A percentile compares a stretch with the other conserved stretches of the same genome.
Conservation (phyloP, 1,139 yeast species). For the Yamadazyma dushanensis region DNA sequence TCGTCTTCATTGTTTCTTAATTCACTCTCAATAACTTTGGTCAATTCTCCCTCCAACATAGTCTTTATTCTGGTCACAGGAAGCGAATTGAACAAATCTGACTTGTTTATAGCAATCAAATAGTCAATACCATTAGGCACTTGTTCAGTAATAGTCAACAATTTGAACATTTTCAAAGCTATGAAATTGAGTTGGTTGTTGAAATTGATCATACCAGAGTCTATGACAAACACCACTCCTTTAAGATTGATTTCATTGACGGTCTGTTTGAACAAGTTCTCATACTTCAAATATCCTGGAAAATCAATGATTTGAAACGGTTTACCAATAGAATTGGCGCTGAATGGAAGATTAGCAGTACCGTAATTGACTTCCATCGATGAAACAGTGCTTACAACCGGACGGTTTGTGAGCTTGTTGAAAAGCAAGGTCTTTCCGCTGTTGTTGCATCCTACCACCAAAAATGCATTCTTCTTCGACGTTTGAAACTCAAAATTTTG, state of each 20-base stretch:
- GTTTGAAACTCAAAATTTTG: constrained; percentile 24
- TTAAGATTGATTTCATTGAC: constrained; percentile 45
- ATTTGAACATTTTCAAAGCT: constrained; percentile 55
- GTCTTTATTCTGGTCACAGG: constrained; percentile 61
- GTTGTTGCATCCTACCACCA: constrained; percentile 70
- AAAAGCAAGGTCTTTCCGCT: constrained; percentile 79
- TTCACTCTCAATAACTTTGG: constrained; percentile 51
- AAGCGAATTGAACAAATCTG: constrained; percentile 79
- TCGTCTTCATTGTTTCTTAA: constrained; percentile 35
- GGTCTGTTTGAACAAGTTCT: constrained; percentile 45
- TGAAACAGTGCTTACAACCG: constrained; percentile 35
- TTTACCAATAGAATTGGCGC: constrained; percentile 32
- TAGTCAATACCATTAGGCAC: constrained; percentile 67
- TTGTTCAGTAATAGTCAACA: constrained; percentile 58
- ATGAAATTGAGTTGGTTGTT: constrained; percentile 25
- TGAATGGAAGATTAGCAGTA: constrained; percentile 32
- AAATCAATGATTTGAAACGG: constrained; percentile 63
- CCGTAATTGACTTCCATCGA: constrained; percentile 44
- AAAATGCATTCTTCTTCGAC: constrained; percentile 50
- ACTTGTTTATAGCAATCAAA: constrained; percentile 77
- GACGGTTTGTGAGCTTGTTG: constrained; percentile 23
- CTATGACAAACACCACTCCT: constrained; percentile 74
- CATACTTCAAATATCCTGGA: constrained; percentile 84
- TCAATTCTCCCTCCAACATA: constrained; percentile 64
- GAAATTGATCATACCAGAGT: constrained; percentile 34